These are phyloP conservation scores for Mycena albidolilacea DNA, from an alignment of 768 basidiomycete species.

Conservation along the genomic window DNA sequence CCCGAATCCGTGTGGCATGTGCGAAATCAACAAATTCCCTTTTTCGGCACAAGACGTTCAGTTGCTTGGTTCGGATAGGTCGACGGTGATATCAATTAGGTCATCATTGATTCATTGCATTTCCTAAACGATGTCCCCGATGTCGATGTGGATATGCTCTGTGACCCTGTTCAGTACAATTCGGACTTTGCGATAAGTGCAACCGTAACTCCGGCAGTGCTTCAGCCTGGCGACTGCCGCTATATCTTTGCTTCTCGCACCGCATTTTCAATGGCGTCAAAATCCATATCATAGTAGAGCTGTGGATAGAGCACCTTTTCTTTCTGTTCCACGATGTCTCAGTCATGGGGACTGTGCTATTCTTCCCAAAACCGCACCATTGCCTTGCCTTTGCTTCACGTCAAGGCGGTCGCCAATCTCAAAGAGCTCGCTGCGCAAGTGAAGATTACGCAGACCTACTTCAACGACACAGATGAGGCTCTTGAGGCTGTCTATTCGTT, in stretches of 20 bases:
- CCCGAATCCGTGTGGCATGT: too few species aligned
- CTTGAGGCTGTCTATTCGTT: conserved; percentile 33
- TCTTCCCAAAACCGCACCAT: neutral
- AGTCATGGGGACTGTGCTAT: neutral
- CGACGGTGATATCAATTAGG: neutral
- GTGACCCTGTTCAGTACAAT: too few species aligned
- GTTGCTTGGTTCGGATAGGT: neutral
- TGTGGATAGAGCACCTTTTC: neutral
- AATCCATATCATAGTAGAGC: neutral
- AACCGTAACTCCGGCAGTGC: neutral
- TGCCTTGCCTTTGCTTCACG: conserved; percentile 19
- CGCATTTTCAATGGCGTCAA: neutral
- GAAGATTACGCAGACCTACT: conserved; percentile 31
- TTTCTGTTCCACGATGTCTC: neutral
- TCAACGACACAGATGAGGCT: conserved; percentile 12
- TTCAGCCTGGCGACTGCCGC: neutral
- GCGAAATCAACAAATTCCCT: neutral
- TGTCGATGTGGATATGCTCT: too few species aligned
- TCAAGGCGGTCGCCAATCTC: conserved; percentile 18
- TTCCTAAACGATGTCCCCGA: too few species aligned
- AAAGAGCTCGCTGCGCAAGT: conserved; percentile 34
- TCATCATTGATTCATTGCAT: too few species aligned
- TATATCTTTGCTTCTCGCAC: neutral
- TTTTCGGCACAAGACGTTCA: neutral
- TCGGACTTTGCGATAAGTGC: too few species aligned